These are phyloP conservation scores for Metschnikowia santaceciliae DNA, from an alignment of 805 yeast genomes.

Conservation along the genomic window DNA sequence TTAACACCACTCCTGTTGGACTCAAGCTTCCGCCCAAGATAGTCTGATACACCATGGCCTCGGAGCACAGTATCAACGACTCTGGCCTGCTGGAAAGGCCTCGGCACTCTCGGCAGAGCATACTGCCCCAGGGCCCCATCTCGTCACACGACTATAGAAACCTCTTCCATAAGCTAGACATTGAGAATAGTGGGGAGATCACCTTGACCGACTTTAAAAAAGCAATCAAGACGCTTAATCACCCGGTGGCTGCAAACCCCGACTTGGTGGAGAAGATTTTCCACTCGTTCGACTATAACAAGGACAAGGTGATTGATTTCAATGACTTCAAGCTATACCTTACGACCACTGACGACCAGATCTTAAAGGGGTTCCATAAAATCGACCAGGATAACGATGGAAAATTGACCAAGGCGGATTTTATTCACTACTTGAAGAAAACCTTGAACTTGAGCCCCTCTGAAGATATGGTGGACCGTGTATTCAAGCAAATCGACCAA, in stretches of 20 bases:
- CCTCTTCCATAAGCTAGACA: conserved; percentile 35
- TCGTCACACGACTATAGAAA: conserved; percentile 25
- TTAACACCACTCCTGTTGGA: no score
- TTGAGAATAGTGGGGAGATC: conserved; percentile 44
- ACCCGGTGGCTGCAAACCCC: conserved; percentile 61
- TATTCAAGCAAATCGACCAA: conserved; percentile 54
- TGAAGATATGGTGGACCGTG: conserved; percentile 46
- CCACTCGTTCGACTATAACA: conserved; percentile 53
- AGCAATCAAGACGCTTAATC: conserved; percentile 47
- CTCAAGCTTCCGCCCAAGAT: no score
- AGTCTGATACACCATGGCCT: neutral
- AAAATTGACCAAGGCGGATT: conserved; percentile 58
- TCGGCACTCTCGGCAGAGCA: neutral
- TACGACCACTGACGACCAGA: conserved; percentile 64
- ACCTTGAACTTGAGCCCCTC: conserved; percentile 52
- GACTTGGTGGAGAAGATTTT: conserved; percentile 57
- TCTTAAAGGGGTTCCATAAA: conserved; percentile 59
- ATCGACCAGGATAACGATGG: conserved; percentile 77
- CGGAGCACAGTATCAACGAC: neutral
- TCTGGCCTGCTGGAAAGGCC: neutral
- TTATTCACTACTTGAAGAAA: conserved; percentile 57
- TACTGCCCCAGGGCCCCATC: neutral
- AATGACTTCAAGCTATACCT: conserved; percentile 66
- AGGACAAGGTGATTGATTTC: conserved; percentile 56
- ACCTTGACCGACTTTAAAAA: conserved; percentile 45